Conservation (phyloP, 2,329 filamentous ascomycete genomes). For the Macrophomina pseudophaseolina region DNA sequence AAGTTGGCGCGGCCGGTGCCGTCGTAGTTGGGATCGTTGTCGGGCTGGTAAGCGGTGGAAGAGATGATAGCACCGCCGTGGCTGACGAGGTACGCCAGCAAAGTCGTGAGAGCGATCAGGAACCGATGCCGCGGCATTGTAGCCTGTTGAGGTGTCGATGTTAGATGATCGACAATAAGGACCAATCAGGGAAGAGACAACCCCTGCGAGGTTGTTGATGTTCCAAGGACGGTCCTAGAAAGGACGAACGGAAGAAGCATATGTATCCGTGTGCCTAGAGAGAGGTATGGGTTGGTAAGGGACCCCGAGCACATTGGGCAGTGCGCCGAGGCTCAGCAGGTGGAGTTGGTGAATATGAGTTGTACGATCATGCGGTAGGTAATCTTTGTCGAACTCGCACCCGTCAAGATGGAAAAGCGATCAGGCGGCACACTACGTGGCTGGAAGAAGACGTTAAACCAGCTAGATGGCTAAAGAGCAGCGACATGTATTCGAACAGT, state of each 20-base stretch:
- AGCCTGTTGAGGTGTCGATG: neutral
- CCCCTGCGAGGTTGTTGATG: neutral
- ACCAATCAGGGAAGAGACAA: neutral
- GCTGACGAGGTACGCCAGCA: neutral
- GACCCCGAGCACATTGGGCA: neutral
- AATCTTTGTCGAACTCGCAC: neutral
- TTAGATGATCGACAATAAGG: neutral
- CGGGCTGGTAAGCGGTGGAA: neutral
- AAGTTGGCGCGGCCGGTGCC: conserved; percentile 29
- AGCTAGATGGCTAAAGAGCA: neutral
- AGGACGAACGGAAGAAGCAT: neutral
- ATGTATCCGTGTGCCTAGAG: neutral
- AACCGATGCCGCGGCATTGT: neutral
- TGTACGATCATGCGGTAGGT: neutral
- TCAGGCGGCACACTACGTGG: neutral
- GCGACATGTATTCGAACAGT: neutral
- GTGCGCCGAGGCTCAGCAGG: neutral
- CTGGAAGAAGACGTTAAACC: neutral
- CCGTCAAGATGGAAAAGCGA: neutral
- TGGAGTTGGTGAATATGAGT: neutral
- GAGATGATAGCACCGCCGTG: neutral
- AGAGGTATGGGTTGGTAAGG: neutral
- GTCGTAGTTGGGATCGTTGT: neutral
- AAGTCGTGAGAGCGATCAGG: neutral
- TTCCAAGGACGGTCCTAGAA: neutral